These are phyloP conservation scores for Chlamydomonas reinhardtii DNA, from an alignment of 163 green algal genomes.

Conservation along the genomic window DNA sequence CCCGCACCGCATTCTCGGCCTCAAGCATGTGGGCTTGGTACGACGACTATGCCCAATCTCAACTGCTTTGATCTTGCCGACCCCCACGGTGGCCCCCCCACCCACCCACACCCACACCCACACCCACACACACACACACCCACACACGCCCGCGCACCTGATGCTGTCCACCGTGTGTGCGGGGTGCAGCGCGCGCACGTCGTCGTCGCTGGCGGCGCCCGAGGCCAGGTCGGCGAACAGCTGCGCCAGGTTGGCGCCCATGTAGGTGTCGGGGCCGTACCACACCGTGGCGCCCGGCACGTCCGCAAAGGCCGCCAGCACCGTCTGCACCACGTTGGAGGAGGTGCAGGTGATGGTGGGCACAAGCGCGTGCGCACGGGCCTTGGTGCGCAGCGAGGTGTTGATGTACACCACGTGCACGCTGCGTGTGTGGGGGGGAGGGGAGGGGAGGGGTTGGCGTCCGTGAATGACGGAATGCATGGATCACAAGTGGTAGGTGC, in stretches of 20 bases:
- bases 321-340: conserved; percentile 97
- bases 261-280: conserved; percentile 99
- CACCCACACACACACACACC: too few relatives aligned
- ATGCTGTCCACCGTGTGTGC: conserved; percentile 81
- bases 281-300: conserved; percentile 88
- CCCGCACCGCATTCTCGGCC: too few relatives aligned
- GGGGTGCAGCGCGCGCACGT: conserved; percentile 77
- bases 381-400: conserved; percentile 95
- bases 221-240: conserved; percentile 85
- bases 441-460: too few relatives aligned
- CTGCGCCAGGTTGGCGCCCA: conserved; percentile 95
- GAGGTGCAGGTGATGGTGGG: conserved; percentile 99
- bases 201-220: conserved; percentile 75
- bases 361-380: conserved; percentile 83
- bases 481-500: too few relatives aligned
- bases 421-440: not conserved
- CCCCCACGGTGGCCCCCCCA: too few relatives aligned
- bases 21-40: too few relatives aligned
- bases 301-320: conserved; percentile 90
- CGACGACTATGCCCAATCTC: too few relatives aligned
- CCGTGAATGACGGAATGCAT: too few relatives aligned
- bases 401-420: conserved; percentile 97
- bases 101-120: too few relatives aligned
- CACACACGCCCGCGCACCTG: conserved; percentile 6
- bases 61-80: too few relatives aligned